Percentiles rank a stretch among this genome's conserved stretches.
Conservation (phyloP, 2,329 filamentous ascomycete species). For the Dendryphion nanum region DNA sequence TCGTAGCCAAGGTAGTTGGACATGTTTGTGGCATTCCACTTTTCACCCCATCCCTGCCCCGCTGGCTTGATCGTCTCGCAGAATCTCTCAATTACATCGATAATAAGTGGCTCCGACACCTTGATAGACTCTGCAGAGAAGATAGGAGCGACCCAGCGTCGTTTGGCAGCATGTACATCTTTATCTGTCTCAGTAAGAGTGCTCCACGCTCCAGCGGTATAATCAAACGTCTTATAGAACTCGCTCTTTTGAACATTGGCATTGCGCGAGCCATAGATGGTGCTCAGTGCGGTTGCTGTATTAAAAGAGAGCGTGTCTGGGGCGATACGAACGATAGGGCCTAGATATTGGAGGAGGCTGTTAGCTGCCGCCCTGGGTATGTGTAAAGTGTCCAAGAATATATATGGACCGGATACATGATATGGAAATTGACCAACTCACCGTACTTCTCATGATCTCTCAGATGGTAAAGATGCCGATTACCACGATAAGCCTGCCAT, state of each 20-base stretch:
- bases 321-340: slow-evolving; percentile 25
- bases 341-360: no score
- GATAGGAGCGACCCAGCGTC: slow-evolving; percentile 41
- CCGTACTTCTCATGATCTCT: slow-evolving; percentile 26
- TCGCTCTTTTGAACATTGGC: slow-evolving; percentile 47
- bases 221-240: slow-evolving; percentile 46
- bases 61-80: slow-evolving; percentile 19
- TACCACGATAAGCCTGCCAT: slow-evolving; percentile 24
- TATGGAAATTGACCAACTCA: slow-evolving; percentile 5
- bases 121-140: slow-evolving; percentile 42
- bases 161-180: slow-evolving; percentile 40
- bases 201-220: slow-evolving; percentile 37
- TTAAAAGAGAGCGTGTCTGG: slow-evolving; percentile 28
- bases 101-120: slow-evolving; percentile 39
- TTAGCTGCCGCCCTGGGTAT: no score
- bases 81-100: slow-evolving; percentile 36
- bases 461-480: slow-evolving; percentile 24
- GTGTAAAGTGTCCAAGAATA: no score
- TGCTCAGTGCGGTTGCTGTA: slow-evolving; percentile 19
- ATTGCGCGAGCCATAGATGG: slow-evolving; percentile 29
- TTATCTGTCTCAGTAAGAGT: slow-evolving; percentile 43
- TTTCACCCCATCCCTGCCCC: slow-evolving; percentile 31
- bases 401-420: no score
- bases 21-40: slow-evolving; percentile 41
- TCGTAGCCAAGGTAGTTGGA: slow-evolving; percentile 45